Percentiles rank a stretch among this genome's conserved stretches.
Evolutionary conservation across 495 filamentous ascomycete genomes (phyloP).

Genomic region (Parmelia sp.): DNA sequence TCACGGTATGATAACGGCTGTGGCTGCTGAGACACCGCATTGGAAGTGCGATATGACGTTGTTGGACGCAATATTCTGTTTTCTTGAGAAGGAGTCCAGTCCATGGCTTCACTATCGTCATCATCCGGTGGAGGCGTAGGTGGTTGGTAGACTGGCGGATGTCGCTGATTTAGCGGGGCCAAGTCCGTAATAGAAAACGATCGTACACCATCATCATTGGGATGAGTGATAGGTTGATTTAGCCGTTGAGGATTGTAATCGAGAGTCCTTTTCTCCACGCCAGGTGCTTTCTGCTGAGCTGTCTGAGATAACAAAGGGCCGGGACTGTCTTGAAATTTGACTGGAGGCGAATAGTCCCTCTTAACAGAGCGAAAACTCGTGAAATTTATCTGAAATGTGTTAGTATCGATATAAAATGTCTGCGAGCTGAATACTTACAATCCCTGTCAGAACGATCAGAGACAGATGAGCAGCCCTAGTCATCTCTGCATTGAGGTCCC

Average conservation of each 20-base stretch:
- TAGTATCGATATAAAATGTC: conserved; percentile 7
- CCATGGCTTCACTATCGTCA: conserved; percentile 57
- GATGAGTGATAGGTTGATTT: conserved; percentile 6
- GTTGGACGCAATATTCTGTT: conserved; percentile 39
- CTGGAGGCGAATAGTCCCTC: conserved; percentile 51
- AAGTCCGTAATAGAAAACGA: conserved; percentile 41
- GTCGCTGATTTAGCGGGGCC: conserved; percentile 29
- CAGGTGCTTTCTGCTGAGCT: conserved; percentile 28
- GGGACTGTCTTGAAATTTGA: conserved; percentile 47
- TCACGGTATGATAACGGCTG: conserved; percentile 54
- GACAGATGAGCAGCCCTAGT: conserved; percentile 35
- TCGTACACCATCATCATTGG: conserved; percentile 18
- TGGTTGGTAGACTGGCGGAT: conserved; percentile 31
- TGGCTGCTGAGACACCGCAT: conserved; percentile 33
- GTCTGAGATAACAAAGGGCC: conserved; percentile 32
- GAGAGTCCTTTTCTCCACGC: conserved; percentile 19
- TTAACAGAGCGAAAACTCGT: conserved; percentile 47
- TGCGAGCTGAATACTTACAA: conserved; percentile 46
- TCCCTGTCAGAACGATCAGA: conserved; percentile 37
- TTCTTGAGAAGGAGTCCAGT: conserved; percentile 67
- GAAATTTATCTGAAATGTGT: conserved; percentile 29
- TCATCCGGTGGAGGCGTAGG: conserved; percentile 40
- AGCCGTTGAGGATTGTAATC: conserved; percentile 19
- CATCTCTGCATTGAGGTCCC: conserved; percentile 44
- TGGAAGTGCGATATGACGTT: conserved; percentile 32